Base-by-base conservation (phyloP, 2,329 filamentous ascomycete genomes). In the Byssothecium circinans region DNA sequence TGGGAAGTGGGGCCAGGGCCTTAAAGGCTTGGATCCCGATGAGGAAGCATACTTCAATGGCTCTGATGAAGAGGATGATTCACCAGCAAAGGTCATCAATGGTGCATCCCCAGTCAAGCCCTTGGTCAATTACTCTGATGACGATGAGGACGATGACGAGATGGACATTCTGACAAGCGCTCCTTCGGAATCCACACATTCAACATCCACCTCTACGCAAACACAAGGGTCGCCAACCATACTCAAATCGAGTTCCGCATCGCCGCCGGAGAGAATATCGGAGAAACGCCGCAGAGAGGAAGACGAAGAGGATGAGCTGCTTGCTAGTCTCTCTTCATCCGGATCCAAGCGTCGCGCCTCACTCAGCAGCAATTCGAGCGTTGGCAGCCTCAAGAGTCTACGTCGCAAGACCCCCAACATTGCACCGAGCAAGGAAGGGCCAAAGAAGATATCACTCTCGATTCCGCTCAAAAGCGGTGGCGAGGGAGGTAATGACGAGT, bases 41-140 rank as follows among this genome's bases (percentile, higher is more conserved):
- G 89, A 96, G 68, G 92, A 96, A 62, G 90, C 92, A 35, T 99
- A 97, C 70, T 97, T 95, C 81, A 92, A 95, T 61, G 84, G 82
- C 0, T 90, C 88, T 1, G 91, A 96, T 59, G 89, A 94, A 38
- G 91, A 96, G 6, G 77, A 85, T 15, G 74, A 82, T 14, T 74
- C 23, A 51, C 65, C 11, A 5, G 61, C 54, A 17, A 74, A 73
- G 43, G 49, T 64, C 7, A 56, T 77, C 10, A 91, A 91, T 57
- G 88, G 84, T 19, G 79, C 80, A 12, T 82, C 83, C 17, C 78
- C 85, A 1, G 71, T 81, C 8, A 72, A 81, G 41, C 88, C 88
- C 1, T 75, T 97, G 18, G 94, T 99, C 27, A 89, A 96, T 68
- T 99, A 99, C 66, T 84, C 86, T 0, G 95, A 95, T 30, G 91